phyloP scores from a whole-genome alignment of 2,329 filamentous ascomycete species.

The Neobulgaria alba region DNA sequence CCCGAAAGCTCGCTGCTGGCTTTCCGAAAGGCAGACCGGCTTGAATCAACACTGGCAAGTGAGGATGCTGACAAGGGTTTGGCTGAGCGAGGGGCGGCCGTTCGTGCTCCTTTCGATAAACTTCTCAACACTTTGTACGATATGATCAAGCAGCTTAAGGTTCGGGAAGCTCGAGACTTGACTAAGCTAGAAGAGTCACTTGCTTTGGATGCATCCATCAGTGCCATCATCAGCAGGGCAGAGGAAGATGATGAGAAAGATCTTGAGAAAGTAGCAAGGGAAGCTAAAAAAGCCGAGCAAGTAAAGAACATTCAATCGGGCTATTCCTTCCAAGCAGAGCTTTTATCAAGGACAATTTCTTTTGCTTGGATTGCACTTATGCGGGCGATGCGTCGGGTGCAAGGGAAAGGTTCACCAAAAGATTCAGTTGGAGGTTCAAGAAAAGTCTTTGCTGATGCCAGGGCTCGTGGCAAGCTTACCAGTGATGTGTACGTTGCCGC shows the following conservation, averaged over 20 bases:
- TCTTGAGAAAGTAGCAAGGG: slow-evolving; percentile 29
- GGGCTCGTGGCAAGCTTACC: slow-evolving; percentile 77
- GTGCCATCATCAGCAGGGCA: slow-evolving; percentile 36
- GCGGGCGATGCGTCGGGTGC: slow-evolving; percentile 85
- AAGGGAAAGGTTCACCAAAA: slow-evolving; percentile 62
- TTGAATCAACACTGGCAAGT: slow-evolving; percentile 69
- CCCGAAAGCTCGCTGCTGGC: slow-evolving; percentile 88
- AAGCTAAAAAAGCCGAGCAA: slow-evolving; percentile 48
- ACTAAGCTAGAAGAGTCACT: slow-evolving; percentile 45
- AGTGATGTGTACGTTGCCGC: slow-evolving; percentile 94
- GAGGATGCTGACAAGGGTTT: slow-evolving; percentile 68
- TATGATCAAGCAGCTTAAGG: slow-evolving; percentile 65
- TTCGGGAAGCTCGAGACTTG: slow-evolving; percentile 50
- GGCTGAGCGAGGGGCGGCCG: slow-evolving; percentile 51
- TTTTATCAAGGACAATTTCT: slow-evolving; percentile 77
- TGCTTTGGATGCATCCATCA: slow-evolving; percentile 26
- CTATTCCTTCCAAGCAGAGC: slow-evolving; percentile 62
- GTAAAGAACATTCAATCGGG: slow-evolving; percentile 54
- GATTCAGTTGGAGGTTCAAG: slow-evolving; percentile 54
- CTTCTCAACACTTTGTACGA: slow-evolving; percentile 83
- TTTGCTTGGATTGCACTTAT: slow-evolving; percentile 94
- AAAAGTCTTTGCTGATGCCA: slow-evolving; percentile 81
- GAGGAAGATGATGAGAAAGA: slow-evolving; percentile 40
- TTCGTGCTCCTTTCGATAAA: slow-evolving; percentile 73
- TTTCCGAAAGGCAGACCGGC: slow-evolving; percentile 79